phyloP scores from a whole-genome alignment of 1,284 basidiomycete species.

The Ceratobasidium sp. region DNA sequence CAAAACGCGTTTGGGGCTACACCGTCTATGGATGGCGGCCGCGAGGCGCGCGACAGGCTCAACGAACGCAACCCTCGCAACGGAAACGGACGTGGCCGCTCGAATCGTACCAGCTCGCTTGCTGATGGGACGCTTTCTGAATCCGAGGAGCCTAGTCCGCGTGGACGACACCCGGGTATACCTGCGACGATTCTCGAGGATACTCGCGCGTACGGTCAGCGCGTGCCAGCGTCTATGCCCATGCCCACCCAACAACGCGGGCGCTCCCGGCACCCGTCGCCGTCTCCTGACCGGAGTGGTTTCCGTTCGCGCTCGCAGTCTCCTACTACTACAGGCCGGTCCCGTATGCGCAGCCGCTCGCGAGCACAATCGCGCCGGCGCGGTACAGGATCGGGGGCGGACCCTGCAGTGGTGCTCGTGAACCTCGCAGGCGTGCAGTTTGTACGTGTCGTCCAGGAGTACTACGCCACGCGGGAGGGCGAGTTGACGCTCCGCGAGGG shows the following conservation, averaged over 20 bases:
- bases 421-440: constrained; percentile 42
- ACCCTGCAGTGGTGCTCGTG: constrained; percentile 25
- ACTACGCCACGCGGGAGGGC: background rate
- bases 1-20: constrained; percentile 15
- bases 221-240: constrained; percentile 9
- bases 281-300: background rate
- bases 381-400: background rate
- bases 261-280: background rate
- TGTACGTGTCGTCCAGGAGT: constrained; percentile 23
- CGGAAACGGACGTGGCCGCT: constrained; percentile 1
- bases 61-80: background rate
- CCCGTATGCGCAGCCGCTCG: constrained; percentile 25
- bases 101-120: constrained; percentile 24
- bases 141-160: constrained; percentile 4
- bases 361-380: constrained; percentile 36
- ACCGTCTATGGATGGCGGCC: constrained; percentile 36
- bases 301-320: constrained; percentile 36
- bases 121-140: constrained; percentile 38
- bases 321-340: constrained; percentile 12
- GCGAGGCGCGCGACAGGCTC: constrained; percentile 40
- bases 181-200: constrained; percentile 12
- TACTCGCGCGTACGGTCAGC: constrained; percentile 11
- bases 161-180: constrained; percentile 17
- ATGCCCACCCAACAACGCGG: constrained; percentile 1
- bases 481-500: constrained; percentile 39